Evolutionary conservation across 169 alveolate genomes (phyloP), one percentile per base, ranked within the genome.

Genomic region (Eimeria tenella): DNA sequence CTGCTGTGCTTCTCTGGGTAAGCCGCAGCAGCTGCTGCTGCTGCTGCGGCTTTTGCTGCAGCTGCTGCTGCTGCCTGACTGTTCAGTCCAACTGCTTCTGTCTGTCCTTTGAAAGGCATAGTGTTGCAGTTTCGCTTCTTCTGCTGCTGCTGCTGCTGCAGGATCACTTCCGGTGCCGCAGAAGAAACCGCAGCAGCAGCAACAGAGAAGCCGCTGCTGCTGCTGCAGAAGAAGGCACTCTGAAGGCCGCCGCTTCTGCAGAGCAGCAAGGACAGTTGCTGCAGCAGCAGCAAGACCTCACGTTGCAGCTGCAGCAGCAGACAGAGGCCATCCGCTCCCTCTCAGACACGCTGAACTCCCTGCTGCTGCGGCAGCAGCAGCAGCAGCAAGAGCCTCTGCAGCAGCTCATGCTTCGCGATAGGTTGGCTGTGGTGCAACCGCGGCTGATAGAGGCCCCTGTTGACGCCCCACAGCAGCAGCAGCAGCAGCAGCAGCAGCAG

Each of bases 291-390:
- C 68, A 17, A 58, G 68, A 58, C 21, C 68, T 58, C 21, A 13
- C 68, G 68, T 17, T 13, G 21, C 68, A 58, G 68, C 19, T 58
- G 68, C 68, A 58, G 68, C 68, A 58, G 68, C 68, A 58, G 68
- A 58, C 68, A 17, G 68, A 58, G 68, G 68, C 68, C 21, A 13
- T 58, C 11, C 11, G 68, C 19, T 0, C 68, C 21, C 68, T 58
- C 19, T 58, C 68, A 58, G 21, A 17, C 19, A 17, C 68, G 68
- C 68, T 58, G 68, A 10, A 58, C 19, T 58, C 68, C 19, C 68
- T 58, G 68, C 68, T 58, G 68, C 68, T 13, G 68, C 68, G 19
- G 68, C 68, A 58, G 68, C 68, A 58, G 68, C 68, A 58, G 68
- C 68, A 10, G 11, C 19, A 58, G 68, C 11, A 58, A 17, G 68